Conservation (phyloP, 352 stramenopile species). For the Bremia lactucae region DNA sequence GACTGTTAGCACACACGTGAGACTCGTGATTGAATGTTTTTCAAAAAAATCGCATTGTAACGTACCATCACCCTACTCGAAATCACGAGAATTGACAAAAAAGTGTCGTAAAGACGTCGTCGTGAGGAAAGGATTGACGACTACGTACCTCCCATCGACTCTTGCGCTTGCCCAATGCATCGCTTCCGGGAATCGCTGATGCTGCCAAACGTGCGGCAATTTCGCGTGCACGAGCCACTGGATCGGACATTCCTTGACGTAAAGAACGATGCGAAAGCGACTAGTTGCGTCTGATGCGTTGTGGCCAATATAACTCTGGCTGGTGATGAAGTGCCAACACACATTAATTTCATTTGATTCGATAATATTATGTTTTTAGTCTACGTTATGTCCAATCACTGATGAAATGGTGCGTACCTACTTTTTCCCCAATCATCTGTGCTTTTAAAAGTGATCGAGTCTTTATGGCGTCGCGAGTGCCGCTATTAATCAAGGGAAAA, state of each 20-base stretch:
- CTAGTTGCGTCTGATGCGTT: too few relatives aligned
- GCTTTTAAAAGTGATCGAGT: too few relatives aligned
- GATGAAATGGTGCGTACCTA: too few relatives aligned
- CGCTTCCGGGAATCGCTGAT: slow-evolving; percentile 47
- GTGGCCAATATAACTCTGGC: slow-evolving; percentile 14
- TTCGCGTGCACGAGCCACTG: slow-evolving; percentile 66
- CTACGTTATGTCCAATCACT: slow-evolving; percentile 14
- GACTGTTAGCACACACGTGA: too few relatives aligned
- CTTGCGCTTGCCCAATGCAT: slow-evolving; percentile 74
- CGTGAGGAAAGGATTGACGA: not conserved
- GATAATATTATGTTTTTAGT: not conserved
- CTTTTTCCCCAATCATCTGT: too few relatives aligned
- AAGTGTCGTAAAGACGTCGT: not conserved
- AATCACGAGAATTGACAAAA: slow-evolving; percentile 6
- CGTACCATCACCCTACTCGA: slow-evolving; percentile 38
- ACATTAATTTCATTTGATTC: slow-evolving; percentile 1
- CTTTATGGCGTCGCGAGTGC: slow-evolving; percentile 56
- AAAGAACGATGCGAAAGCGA: too few relatives aligned
- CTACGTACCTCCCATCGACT: slow-evolving; percentile 70
- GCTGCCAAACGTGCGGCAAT: slow-evolving; percentile 74
- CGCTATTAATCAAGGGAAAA: slow-evolving; percentile 66
- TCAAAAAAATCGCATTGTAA: too few relatives aligned
- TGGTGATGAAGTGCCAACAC: slow-evolving; percentile 27
- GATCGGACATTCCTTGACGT: slow-evolving; percentile 54
- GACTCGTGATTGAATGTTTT: too few relatives aligned